Evolutionary conservation across 176 grass and related monocot species (phyloP).

Genomic region (Zoysia pacifica): DNA sequence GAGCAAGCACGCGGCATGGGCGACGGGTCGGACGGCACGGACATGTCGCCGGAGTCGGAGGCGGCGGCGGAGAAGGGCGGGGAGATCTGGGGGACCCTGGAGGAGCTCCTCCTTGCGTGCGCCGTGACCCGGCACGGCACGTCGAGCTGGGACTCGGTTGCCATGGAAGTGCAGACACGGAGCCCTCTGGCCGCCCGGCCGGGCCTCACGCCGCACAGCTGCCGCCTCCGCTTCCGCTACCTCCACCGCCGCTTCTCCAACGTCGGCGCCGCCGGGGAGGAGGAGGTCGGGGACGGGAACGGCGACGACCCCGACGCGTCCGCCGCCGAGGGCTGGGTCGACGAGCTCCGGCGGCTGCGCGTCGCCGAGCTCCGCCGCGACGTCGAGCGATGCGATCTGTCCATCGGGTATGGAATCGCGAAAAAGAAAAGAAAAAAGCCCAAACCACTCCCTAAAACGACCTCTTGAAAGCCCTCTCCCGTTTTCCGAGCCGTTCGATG

Average conservation of each 20-base stretch:
- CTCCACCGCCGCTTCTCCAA: conserved; percentile 77
- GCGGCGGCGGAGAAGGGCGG: conserved; percentile 18
- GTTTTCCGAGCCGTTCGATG: conserved; percentile 24
- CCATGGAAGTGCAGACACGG: conserved; percentile 76
- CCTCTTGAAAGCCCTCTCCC: not conserved
- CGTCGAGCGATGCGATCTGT: conserved; percentile 91
- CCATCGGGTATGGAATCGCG: conserved; percentile 68
- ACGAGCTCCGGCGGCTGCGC: conserved; percentile 81
- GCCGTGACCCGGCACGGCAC: conserved; percentile 84
- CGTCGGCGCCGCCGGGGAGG: conserved; percentile 2
- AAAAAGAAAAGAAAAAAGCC: not conserved
- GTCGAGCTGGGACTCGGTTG: conserved; percentile 83
- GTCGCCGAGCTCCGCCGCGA: conserved; percentile 94
- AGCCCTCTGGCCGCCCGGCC: conserved; percentile 46
- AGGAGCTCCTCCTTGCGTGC: conserved; percentile 88
- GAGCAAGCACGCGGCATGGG: conserved; percentile 25
- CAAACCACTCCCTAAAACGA: not conserved
- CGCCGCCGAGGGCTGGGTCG: conserved; percentile 66
- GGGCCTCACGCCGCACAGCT: conserved; percentile 56
- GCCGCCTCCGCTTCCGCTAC: conserved; percentile 67
- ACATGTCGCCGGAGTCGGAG: conserved; percentile 32
- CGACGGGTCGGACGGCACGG: conserved; percentile 45
- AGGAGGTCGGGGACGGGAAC: conserved; percentile 8
- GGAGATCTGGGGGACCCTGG: conserved; percentile 98
- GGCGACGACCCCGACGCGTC: conserved; percentile 38